Evolutionary conservation across 805 yeast genomes (phyloP), one percentile per base, ranked within the genome.

Genomic region (Kazachstania bromeliacearum): DNA sequence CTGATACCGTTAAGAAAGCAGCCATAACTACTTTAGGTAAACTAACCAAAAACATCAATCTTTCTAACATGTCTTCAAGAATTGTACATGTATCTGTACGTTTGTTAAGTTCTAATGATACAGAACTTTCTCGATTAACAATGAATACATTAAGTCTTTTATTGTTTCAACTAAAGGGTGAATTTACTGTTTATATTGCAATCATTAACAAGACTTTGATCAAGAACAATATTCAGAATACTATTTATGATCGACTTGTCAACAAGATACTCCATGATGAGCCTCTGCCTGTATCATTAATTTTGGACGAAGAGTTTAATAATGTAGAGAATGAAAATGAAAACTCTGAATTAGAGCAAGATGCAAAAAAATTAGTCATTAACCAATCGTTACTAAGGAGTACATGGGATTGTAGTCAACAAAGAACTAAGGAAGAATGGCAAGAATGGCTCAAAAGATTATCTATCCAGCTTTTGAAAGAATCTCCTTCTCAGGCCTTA

Each of bases 401-500:
- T 26, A 85, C 88, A 2, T 88, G 97, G 96, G 95, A 85, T 47
- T 80, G 94, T 13, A 73, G 81, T n/a, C 88, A 84, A 45, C 73
- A 88, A 45, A 71, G 92, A 36, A 84, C 96, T 0, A 77, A 77
- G 45, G 96, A 87, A 48, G 97, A 89, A 47, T 88, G 96, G 96
- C 88, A 82, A 47, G 96, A 89, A 53, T 88, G 97, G 97, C 75
- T 85, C 43, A 73, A 89, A 37, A 68, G 89, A 38, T 66, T 88
- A 32, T 75, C 87, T 50, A 79, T 84, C 36, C 95, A 85, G 52
- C 59, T 88, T 26, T 63, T 89, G 45, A 84, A 82, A 46, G 95
- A 87, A 54, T 83, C 95, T 28, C 95, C 97, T 2, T 84, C 95
- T 0, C 94, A 85, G 48, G 92, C 96, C 2, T 67, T 88, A 29